A percentile compares a stretch with the other conserved stretches of the same genome.
Evolutionary conservation across 2,329 filamentous ascomycete species (phyloP).

Genomic region (Fusarium sp.): DNA sequence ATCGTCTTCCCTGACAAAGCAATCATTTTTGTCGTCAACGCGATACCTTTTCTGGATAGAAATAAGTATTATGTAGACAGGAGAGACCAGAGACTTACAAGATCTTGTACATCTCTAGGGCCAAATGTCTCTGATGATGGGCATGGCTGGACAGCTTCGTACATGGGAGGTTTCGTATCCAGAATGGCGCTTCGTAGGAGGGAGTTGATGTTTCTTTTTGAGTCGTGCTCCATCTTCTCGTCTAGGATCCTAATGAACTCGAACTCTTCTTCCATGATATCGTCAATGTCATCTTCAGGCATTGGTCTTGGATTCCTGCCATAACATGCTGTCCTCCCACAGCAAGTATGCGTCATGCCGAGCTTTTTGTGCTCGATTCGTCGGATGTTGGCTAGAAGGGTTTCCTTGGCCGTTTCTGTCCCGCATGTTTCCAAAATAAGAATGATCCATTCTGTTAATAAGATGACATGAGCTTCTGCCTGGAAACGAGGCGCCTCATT

Average conservation of each 20-base stretch:
- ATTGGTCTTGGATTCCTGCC: no score
- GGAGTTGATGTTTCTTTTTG: neutral
- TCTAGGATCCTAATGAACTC: neutral
- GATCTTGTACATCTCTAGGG: no score
- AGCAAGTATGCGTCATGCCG: conserved; percentile 1
- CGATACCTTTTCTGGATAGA: neutral
- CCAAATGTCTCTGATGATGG: no score
- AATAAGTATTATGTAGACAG: neutral
- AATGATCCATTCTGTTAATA: neutral
- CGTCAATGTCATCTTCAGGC: neutral
- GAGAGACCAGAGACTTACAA: neutral
- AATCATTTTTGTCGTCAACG: neutral
- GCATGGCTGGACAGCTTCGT: no score
- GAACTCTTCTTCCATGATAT: neutral
- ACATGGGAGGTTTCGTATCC: neutral
- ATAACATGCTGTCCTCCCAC: no score
- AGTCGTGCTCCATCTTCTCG: neutral
- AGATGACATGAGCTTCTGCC: no score
- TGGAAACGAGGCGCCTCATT: no score
- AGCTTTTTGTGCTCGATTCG: neutral
- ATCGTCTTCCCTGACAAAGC: no score
- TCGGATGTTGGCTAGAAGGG: neutral
- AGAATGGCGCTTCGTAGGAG: neutral
- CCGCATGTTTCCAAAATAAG: neutral
- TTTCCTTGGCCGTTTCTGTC: neutral